Evolutionary conservation across 1,284 basidiomycete genomes (phyloP), one percentile per base, ranked within the genome.

Genomic region (Retiboletus flavoniger): DNA sequence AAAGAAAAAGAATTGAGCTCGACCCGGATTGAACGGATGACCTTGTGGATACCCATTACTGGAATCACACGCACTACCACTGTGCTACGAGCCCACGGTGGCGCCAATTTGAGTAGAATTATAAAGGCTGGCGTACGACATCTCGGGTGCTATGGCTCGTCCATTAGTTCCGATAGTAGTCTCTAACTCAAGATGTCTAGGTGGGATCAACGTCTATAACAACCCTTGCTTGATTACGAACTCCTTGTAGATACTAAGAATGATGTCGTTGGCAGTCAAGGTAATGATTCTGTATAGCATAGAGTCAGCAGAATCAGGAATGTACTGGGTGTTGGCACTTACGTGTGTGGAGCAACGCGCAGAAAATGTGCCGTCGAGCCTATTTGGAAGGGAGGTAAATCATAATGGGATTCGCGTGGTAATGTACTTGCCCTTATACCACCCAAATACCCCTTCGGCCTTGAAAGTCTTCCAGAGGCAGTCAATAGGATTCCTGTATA

Each of bases 381-480:
- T 92, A 60, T 56, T 43, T 47, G 21, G 13, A 48, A 43, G 2
- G 42, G 26, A 51, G 7, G 24, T 56, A 11, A 57, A 32, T 24
- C 7, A 13, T 2, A 14, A 3, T 51, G 41, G 13, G 17, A 40
- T 29, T 36, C 11, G 19, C 13, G 7, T 13, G 7, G 17, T 1
- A 48, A 39, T 49, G 2, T 41, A 34, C 69, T 54, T 54, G 83
- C 92, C 93, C 78, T 96, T 96, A 75, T 98, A 97, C 89, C 89
- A 91, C 24, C 93, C 96, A 40, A 85, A 76, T 10, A 95, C 75
- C 38, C 96, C 96, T 74, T 99, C 96, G 1, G 89, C 78, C 69
- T 89, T 90, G 60, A 93, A 82, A 0, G 95, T 99, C 77, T 98
- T 96, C 90, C 91, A 97, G 47, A 99, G 77, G 73, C 95, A 98